A percentile compares a stretch with the other conserved stretches of the same genome.
Conservation (phyloP, 140 eudicot species). For the Bidens hawaiensis region DNA sequence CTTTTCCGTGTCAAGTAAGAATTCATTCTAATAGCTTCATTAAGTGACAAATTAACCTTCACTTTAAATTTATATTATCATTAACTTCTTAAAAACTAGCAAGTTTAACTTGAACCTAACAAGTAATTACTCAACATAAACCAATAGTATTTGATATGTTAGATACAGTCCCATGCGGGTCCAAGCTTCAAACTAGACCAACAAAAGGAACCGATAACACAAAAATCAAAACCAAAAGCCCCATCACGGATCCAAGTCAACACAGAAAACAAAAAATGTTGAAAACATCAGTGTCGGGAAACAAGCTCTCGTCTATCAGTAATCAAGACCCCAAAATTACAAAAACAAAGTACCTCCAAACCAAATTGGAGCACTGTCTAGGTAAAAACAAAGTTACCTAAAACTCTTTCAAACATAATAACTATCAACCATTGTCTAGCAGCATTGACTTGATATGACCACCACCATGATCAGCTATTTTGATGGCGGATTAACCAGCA, state of each 20-base stretch:
- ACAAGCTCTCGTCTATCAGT: slow-evolving; percentile 3
- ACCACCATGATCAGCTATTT: background rate
- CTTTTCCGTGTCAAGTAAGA: too few species aligned
- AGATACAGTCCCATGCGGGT: too few species aligned
- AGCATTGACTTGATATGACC: background rate
- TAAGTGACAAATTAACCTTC: too few species aligned
- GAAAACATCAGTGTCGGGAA: slow-evolving; percentile 1
- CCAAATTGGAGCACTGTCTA: background rate
- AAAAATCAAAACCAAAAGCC: background rate
- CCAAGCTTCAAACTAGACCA: background rate
- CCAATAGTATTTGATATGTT: too few species aligned
- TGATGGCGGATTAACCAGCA: background rate
- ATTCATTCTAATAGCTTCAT: too few species aligned
- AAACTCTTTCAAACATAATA: slow-evolving; percentile 15
- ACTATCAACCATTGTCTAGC: background rate
- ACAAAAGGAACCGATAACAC: background rate
- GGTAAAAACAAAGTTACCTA: slow-evolving; percentile 11
- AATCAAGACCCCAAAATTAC: slow-evolving; percentile 8
- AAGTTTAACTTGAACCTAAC: too few species aligned
- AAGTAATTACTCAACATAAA: too few species aligned
- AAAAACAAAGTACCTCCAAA: slow-evolving; percentile 4
- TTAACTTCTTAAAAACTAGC: too few species aligned
- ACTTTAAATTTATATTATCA: too few species aligned
- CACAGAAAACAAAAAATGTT: background rate
- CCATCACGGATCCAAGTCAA: background rate